Evolutionary conservation across 345 rosid genomes (phyloP).

Genomic region (Cardiospermum halicacabum): DNA sequence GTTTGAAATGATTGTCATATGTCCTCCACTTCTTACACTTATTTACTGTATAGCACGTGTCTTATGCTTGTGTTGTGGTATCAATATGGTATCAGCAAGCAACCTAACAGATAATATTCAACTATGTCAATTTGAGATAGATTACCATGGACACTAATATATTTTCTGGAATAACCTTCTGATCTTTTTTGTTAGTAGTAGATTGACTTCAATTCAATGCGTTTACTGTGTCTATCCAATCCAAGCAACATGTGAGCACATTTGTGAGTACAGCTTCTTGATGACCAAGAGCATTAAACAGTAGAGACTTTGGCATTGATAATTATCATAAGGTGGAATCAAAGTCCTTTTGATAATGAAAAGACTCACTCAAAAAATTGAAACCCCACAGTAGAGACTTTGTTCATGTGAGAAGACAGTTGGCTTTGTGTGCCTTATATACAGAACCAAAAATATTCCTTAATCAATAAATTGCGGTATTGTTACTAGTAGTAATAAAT

Average conservation of each 20-base stretch:
- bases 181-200: too few relatives aligned
- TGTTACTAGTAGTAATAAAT: neutral
- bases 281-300: neutral
- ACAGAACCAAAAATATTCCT: neutral
- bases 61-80: neutral
- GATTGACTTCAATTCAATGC: too few relatives aligned
- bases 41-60: neutral
- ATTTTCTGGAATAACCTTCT: too few relatives aligned
- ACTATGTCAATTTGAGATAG: neutral
- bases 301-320: too few relatives aligned
- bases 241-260: neutral
- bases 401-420: neutral
- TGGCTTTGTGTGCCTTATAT: neutral
- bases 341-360: neutral
- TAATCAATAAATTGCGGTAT: neutral
- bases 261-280: too few relatives aligned
- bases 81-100: neutral
- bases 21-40: neutral
- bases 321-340: neutral
- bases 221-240: too few relatives aligned
- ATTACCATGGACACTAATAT: neutral
- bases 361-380: slow-evolving; percentile 3
- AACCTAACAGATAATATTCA: neutral
- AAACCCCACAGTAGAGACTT: neutral
- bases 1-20: neutral